These are phyloP conservation scores for Rostrohypoxylon terebratum DNA, from an alignment of 495 filamentous ascomycete species.

Conservation along the genomic window DNA sequence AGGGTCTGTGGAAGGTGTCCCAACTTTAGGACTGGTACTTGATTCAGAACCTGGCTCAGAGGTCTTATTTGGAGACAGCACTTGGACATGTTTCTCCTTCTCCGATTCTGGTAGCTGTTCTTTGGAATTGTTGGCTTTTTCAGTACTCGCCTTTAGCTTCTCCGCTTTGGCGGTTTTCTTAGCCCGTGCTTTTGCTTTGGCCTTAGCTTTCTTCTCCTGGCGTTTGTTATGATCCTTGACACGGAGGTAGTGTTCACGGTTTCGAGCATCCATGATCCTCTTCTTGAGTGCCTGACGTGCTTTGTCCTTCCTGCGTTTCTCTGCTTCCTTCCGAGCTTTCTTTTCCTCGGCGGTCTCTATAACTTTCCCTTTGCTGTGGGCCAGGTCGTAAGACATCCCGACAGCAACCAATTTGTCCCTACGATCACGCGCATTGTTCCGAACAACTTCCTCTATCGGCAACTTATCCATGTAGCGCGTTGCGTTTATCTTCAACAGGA, in stretches of 20 bases:
- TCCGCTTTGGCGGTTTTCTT: conserved; percentile 49
- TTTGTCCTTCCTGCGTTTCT: conserved; percentile 60
- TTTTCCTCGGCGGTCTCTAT: conserved; percentile 75
- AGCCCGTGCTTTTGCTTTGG: conserved; percentile 51
- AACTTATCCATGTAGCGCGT: conserved; percentile 61
- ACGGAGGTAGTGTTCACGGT: conserved; percentile 43
- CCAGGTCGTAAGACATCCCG: conserved; percentile 84
- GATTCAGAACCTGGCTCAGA: conserved; percentile 31
- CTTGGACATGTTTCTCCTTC: conserved; percentile 34
- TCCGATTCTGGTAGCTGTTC: conserved; percentile 10
- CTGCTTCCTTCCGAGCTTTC: conserved; percentile 56
- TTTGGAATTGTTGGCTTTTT: conserved; percentile 19
- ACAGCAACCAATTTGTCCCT: conserved; percentile 87
- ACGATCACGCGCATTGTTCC: conserved; percentile 67
- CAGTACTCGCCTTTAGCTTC: conserved; percentile 40
- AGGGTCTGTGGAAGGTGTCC: conserved; percentile 20
- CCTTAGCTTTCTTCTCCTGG: conserved; percentile 48
- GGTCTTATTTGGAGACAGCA: conserved; percentile 27
- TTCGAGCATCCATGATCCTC: conserved; percentile 58
- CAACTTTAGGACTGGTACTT: neutral
- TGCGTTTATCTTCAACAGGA: conserved; percentile 84
- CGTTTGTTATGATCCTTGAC: conserved; percentile 50
- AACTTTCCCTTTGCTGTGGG: conserved; percentile 80
- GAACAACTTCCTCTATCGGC: conserved; percentile 76
- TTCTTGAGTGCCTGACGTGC: conserved; percentile 65